Percentiles rank a stretch among this genome's conserved stretches.
These are phyloP conservation scores for Marasmius oreades DNA, from an alignment of 1,284 basidiomycete genomes.

Conservation along the genomic window DNA sequence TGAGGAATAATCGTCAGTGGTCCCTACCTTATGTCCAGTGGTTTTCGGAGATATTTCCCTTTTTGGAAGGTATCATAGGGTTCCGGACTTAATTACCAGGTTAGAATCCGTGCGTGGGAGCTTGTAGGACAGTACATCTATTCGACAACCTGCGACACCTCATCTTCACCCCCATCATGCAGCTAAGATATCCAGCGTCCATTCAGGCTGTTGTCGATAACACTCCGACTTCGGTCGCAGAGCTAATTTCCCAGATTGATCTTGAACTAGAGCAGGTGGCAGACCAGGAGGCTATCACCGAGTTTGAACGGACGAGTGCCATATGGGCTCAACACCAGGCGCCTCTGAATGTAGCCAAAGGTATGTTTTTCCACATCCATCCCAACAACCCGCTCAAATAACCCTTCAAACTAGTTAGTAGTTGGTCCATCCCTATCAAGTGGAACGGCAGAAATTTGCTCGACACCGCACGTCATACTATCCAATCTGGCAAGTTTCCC, in stretches of 20 bases:
- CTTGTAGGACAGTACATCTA: too few relatives aligned
- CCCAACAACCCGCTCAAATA: not conserved
- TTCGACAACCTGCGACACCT: too few relatives aligned
- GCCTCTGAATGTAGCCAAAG: not conserved
- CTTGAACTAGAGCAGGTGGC: too few relatives aligned
- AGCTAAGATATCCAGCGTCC: not conserved
- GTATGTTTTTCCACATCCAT: not conserved
- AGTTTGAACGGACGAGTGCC: not conserved
- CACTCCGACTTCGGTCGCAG: not conserved
- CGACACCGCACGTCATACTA: not conserved
- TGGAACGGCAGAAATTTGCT: not conserved
- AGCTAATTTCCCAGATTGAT: not conserved
- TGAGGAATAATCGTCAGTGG: too few relatives aligned
- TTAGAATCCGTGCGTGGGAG: too few relatives aligned
- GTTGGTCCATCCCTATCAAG: not conserved
- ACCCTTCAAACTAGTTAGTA: not conserved
- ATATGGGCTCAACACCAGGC: not conserved
- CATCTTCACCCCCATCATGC: too few relatives aligned
- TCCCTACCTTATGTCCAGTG: too few relatives aligned
- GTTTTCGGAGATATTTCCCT: too few relatives aligned
- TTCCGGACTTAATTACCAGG: too few relatives aligned
- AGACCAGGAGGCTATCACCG: not conserved
- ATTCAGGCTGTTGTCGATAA: not conserved
- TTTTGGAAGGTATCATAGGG: too few relatives aligned
- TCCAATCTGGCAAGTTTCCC: too few relatives aligned